Conservation (phyloP, 2,329 filamentous ascomycete species). For the Fusarium piperis region DNA sequence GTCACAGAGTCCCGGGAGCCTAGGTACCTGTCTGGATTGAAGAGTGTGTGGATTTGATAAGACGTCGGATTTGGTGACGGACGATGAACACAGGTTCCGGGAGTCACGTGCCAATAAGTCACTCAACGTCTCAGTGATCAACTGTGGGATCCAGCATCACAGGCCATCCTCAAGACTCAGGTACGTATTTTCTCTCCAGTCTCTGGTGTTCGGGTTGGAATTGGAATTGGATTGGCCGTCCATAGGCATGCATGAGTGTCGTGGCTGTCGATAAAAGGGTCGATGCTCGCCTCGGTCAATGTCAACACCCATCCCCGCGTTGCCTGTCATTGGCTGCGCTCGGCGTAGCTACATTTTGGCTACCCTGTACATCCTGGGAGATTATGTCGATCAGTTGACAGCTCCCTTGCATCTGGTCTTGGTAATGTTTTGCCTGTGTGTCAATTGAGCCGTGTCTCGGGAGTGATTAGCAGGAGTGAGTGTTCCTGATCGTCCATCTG, state of each 20-base stretch:
- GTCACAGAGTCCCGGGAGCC: neutral
- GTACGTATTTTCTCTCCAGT: neutral
- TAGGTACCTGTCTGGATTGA: neutral
- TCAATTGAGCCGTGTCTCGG: neutral
- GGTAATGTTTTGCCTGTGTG: neutral
- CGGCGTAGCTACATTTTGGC: slow-evolving; percentile 1
- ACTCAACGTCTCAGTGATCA: neutral
- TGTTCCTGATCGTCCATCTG: neutral
- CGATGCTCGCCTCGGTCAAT: slow-evolving; percentile 25
- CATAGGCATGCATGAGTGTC: slow-evolving; percentile 54
- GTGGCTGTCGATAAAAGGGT: slow-evolving; percentile 60
- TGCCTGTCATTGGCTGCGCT: slow-evolving; percentile 26
- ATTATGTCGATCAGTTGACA: slow-evolving; percentile 7
- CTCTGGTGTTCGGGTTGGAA: neutral
- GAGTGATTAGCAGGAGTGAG: neutral
- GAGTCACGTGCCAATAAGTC: neutral
- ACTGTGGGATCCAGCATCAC: neutral
- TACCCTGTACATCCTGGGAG: slow-evolving; percentile 21
- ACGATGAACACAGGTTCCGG: neutral
- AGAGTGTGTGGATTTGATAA: neutral
- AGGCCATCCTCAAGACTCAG: neutral
- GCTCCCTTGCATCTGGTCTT: neutral
- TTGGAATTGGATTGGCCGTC: slow-evolving; percentile 9
- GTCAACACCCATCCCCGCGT: slow-evolving; percentile 29
- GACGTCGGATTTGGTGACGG: neutral